phyloP scores from a whole-genome alignment of 2,329 filamentous ascomycete species.

The Colletotrichum tropicicola region DNA sequence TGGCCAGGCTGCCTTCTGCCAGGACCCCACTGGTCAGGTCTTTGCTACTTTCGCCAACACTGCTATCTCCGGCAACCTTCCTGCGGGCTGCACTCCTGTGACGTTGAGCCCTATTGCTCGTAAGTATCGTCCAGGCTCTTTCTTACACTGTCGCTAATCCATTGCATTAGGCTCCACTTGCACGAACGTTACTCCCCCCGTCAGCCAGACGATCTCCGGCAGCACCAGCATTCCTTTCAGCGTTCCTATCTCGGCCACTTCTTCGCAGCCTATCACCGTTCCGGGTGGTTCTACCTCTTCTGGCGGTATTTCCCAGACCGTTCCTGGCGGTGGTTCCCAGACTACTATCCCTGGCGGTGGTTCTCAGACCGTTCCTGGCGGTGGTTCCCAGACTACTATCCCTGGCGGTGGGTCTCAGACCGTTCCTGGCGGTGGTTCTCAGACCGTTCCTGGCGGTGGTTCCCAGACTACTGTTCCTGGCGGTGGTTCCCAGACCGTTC shows the following conservation, averaged over 20 bases:
- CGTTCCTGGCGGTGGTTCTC: background rate
- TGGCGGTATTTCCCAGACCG: background rate
- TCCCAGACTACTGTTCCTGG: background rate
- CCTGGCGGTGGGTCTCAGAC: background rate
- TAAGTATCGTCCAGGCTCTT: background rate
- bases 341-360: background rate
- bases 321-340: background rate
- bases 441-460: background rate
- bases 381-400: background rate
- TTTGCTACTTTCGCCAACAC: slow-evolving; percentile 20
- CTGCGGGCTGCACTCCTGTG: background rate
- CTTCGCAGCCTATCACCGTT: no score
- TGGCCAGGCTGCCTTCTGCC: slow-evolving; percentile 20
- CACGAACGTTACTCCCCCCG: background rate
- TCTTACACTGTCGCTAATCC: background rate
- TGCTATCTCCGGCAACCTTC: background rate
- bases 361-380: background rate
- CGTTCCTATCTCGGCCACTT: no score
- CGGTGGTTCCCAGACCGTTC: background rate
- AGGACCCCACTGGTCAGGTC: slow-evolving; percentile 6
- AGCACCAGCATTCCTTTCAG: no score
- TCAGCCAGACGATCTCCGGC: no score
- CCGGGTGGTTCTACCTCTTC: background rate
- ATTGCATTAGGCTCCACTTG: background rate
- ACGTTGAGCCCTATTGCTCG: background rate